Base-by-base conservation (phyloP, 768 basidiomycete genomes). In the Amanita molliuscula region DNA sequence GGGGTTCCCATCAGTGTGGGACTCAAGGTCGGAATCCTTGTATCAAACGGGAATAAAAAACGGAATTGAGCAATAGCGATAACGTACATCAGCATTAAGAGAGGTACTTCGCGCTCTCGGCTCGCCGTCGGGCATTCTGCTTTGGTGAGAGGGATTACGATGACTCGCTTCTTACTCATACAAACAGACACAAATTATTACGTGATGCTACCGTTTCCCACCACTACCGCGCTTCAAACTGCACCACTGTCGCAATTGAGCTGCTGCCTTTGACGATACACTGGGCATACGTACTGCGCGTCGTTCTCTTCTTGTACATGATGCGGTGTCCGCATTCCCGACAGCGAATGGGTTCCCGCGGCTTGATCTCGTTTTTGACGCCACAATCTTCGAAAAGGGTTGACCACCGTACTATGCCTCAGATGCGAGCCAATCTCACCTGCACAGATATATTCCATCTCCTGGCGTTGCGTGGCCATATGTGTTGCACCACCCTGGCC, bases 301-400 rank as follows among this genome's bases (percentile, higher is more conserved):
- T 88, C 20, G 93, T 95, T 59, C 95, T 73, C 67, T 94, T 96
- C 70, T 98, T 98, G 69, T 96, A 97, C 90, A 98, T 93, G 64
- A 98, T 95, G 47, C 95, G 82, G 66, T 97, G 95, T 3, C 95
- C 95, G 61, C 95, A 98, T 62, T 97, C 92, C 57, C 88, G 77
- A 68, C 95, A 98, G 50, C 95, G 84, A 55, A 97, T 94, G 37
- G 91, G 90, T 64, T 98, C 95, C 52, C 90, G 74, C 6, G 88
- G 74, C 66, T 82, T 85, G 63, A 97, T 92, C 61, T 88, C 84
- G 65, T 94, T 96, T 69, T 87, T 87, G 1, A 84, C 86, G 53
- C 90, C 88, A 63, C 94, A 97, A 62, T 96, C 94, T 91, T 60
- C 33, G 34, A 46, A 47, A 29, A 59, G 58, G 21, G 49, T 50